phyloP scores from a whole-genome alignment of 306 rosid species.

The Vicia villosa region DNA sequence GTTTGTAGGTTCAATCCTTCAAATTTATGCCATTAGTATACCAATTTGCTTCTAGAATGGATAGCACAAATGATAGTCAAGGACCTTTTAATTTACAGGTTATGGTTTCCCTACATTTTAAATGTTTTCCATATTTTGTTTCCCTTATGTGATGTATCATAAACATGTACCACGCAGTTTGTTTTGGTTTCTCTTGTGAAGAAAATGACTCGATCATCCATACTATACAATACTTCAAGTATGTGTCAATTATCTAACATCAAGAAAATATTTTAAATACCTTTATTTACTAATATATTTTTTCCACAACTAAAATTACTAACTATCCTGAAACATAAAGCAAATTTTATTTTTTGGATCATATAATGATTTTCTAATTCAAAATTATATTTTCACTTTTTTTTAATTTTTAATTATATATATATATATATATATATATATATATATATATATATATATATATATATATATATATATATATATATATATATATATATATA shows the following conservation, averaged over 20 bases:
- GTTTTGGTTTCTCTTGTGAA: constrained; percentile 91
- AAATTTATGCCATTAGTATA: constrained; percentile 84
- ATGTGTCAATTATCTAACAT: constrained; percentile 31
- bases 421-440: no score
- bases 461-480: no score
- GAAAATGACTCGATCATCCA: constrained; percentile 96
- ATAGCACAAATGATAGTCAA: constrained; percentile 73
- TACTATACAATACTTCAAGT: constrained; percentile 95
- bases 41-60: constrained; percentile 99
- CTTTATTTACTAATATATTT: background rate
- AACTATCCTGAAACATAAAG: constrained; percentile 6
- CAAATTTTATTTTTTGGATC: background rate
- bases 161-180: constrained; percentile 59
- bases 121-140: constrained; percentile 12
- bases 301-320: constrained; percentile 17
- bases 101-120: constrained; percentile 24
- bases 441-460: no score
- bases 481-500: no score
- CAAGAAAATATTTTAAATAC: constrained; percentile 28
- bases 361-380: constrained; percentile 6
- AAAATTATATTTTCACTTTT: background rate
- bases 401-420: constrained; percentile 29
- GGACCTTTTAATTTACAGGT: constrained; percentile 87
- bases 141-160: constrained; percentile 21
- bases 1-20: constrained; percentile 83